Evolutionary conservation across 495 filamentous ascomycete species (phyloP), one percentile per base, ranked within the genome.

Genomic region (Hypoxylon perforatum): DNA sequence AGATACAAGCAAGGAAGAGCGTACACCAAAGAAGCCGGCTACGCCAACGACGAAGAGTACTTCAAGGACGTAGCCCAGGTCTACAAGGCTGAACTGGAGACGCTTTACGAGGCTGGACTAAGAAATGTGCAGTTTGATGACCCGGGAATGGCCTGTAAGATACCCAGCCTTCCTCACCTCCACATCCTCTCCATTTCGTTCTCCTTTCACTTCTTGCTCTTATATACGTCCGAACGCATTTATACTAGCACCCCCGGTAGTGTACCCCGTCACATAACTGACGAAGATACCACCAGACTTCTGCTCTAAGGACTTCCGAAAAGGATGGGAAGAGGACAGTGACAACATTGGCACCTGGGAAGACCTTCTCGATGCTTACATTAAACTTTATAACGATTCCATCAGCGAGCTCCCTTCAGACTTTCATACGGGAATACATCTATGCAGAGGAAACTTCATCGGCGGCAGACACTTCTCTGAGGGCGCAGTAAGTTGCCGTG

Each of bases 391-490:
- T 83, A 94, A 93, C 73, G 86, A 88, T 76, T 85, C 83, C 74
- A 82, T 92, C 75, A 77, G 84, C 66, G 79, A 84, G 46, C 80
- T 86, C 3, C 87, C 88, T 0, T 75, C 82, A n/a, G 88, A 92
- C 65, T 82, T 92, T 75, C 89, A 92, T 77, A 81, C 91, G 17
- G 91, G 91, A 57, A 86, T 94, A 4, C 91, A 93, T 70, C 79
- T 93, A 49, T 93, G 91, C 82, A 86, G 90, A 50, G 91, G 91
- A 48, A 95, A 93, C 80, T 93, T 92, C 76, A 86, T 91, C 69
- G 85, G 87, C 55, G 86, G 85, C 38, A 82, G 89, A n/a, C 88
- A 92, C 79, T 94, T 95, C 77, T 87, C 88, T 55, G 88, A 92
- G 75, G 91, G 91, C n/a, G n/a, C n/a, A n/a, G n/a, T n/a, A n/a